Base-by-base conservation (phyloP, 768 basidiomycete genomes). In the Clitopilus hobsonii region DNA sequence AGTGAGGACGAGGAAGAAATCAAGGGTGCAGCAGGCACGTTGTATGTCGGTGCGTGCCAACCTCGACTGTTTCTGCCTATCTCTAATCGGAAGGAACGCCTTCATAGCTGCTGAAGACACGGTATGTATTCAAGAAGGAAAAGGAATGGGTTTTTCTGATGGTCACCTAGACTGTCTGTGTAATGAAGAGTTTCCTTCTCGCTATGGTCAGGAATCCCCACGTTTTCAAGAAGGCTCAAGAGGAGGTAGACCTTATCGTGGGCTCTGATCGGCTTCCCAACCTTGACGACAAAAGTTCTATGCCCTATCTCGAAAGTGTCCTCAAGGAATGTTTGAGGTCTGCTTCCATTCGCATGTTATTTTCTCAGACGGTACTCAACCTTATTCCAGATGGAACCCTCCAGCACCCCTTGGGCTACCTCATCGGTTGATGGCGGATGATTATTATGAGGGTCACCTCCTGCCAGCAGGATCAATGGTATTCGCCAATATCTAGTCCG, bases 141-240 rank as follows among this genome's bases (percentile, higher is more conserved):
- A 11, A 28, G 20, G n/a, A 49, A 32, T 16, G 16, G 30, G 30
- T 32, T 7, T 16, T 18, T 45, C n/a, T 55, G n/a, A 58, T 18
- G n/a, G 25, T 23, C 56, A 18, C 60, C n/a, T n/a, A 85, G 83
- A 84, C 80, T 2, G 71, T 78, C 11, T 75, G 80, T 13, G 69
- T 76, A 13, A 64, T 84, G 32, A 69, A 75, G 32, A 71, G 74
- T 3, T 83, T 84, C 61, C 57, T 81, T 23, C 73, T 83, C 10
- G 77, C 81, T 3, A 82, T 84, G 80, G 68, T 79, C 47, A 69
- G 78, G 26, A 63, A 82, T 62, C 83, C 84, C 16, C 67, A 77
- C 2, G 74, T 80, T 16, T 74, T 79, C 51, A 67, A 64, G 57
- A 76, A 73, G 62, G 74, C 72, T 7, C 84, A 84, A 58, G 67